Conservation (phyloP, 371 early-diverging fungal genomes). For the Nosema bombycis region DNA sequence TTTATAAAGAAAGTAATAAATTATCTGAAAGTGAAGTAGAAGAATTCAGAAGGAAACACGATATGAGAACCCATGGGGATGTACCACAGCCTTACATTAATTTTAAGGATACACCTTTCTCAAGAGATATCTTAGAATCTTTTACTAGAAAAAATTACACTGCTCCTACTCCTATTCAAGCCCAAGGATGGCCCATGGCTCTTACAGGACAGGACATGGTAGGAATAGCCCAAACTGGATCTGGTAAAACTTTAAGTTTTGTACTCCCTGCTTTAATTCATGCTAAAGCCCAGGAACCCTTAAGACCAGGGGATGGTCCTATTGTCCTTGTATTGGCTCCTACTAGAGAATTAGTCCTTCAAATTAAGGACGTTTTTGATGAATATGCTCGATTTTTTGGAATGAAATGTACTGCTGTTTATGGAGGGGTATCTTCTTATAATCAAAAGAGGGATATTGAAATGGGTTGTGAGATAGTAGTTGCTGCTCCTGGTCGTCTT, state of each 20-base stretch:
- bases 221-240: constrained; percentile 94
- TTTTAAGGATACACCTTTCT: constrained; percentile 71
- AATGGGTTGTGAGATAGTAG: constrained; percentile 86
- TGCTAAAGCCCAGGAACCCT: constrained; percentile 84
- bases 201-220: constrained; percentile 91
- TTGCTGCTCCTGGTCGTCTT: constrained; percentile 96
- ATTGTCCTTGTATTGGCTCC: constrained; percentile 91
- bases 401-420: constrained; percentile 83
- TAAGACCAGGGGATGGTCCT: constrained; percentile 89
- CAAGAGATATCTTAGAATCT: constrained; percentile 74
- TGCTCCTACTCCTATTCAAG: constrained; percentile 88
- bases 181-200: constrained; percentile 98
- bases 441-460: constrained; percentile 81
- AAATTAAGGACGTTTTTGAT: constrained; percentile 63
- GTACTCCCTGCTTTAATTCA: constrained; percentile 91
- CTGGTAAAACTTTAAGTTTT: constrained; percentile 93
- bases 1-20: constrained; percentile 65
- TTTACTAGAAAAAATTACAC: constrained; percentile 75
- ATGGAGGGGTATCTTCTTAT: constrained; percentile 87
- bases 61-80: constrained; percentile 68
- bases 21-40: constrained; percentile 66
- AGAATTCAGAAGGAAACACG: constrained; percentile 66
- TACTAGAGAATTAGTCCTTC: constrained; percentile 87
- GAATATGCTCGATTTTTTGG: constrained; percentile 67
- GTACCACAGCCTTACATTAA: constrained; percentile 71